These are phyloP conservation scores for Xanthoconium purpureum DNA, from an alignment of 768 basidiomycete species.

Conservation along the genomic window DNA sequence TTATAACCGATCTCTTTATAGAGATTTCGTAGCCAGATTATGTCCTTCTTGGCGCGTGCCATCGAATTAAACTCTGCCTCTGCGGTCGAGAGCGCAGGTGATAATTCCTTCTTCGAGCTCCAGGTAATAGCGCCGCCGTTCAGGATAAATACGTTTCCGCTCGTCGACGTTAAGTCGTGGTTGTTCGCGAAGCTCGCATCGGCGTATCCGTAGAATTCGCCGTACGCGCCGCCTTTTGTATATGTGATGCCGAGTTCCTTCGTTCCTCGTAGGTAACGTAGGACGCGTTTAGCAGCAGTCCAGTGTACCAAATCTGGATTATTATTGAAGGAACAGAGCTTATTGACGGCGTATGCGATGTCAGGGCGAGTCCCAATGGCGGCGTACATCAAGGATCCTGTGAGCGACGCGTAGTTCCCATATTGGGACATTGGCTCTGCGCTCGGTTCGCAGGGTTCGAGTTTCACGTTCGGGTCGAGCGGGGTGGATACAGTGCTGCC, in stretches of 20 bases:
- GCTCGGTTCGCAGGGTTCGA: not conserved
- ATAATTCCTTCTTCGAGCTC: conserved; percentile 24
- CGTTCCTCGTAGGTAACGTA: conserved; percentile 8
- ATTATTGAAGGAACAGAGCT: not conserved
- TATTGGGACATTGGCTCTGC: not conserved
- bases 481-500: not conserved
- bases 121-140: conserved; percentile 23
- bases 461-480: not conserved
- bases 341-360: not conserved
- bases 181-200: conserved; percentile 31
- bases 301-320: not conserved
- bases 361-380: not conserved
- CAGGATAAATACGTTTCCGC: not conserved
- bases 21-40: conserved; percentile 29
- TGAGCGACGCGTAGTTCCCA: not conserved
- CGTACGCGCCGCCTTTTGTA: not conserved
- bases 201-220: conserved; percentile 9
- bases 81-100: conserved; percentile 12
- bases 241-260: not conserved
- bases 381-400: not conserved
- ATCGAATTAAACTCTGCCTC: conserved; percentile 8
- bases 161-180: conserved; percentile 7
- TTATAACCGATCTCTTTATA: conserved; percentile 28
- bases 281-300: not conserved
- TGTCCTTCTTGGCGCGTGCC: not conserved